phyloP scores from a whole-genome alignment of 805 yeast genomes.

The Naumovozyma baii region DNA sequence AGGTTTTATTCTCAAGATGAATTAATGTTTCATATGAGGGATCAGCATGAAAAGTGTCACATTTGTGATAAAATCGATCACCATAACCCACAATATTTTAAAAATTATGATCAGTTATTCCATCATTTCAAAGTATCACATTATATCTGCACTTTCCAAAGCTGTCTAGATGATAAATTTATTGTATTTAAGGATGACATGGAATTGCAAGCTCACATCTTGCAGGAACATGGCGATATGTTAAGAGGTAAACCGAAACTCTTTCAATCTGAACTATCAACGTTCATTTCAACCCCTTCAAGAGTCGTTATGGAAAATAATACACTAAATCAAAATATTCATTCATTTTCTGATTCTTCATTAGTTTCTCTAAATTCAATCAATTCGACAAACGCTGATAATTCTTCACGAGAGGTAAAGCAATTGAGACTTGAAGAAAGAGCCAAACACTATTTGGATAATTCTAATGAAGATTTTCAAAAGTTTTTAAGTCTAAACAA shows the following conservation, averaged over 20 bases:
- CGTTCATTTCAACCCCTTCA: constrained; percentile 37
- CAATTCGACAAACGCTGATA: not conserved
- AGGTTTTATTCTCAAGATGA: constrained; percentile 87
- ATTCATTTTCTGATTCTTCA: not conserved
- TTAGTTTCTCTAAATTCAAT: constrained; percentile 5
- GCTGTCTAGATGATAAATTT: constrained; percentile 80
- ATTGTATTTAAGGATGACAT: constrained; percentile 83
- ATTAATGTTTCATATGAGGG: constrained; percentile 68
- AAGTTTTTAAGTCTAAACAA: constrained; percentile 43
- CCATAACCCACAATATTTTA: constrained; percentile 61
- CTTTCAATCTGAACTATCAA: constrained; percentile 54
- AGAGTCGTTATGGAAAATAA: constrained; percentile 18
- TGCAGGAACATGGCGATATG: constrained; percentile 53
- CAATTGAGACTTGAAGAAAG: constrained; percentile 67
- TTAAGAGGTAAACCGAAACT: constrained; percentile 28
- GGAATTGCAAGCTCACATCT: constrained; percentile 80
- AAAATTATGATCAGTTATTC: constrained; percentile 63
- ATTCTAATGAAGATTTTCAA: constrained; percentile 38
- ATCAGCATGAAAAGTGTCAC: constrained; percentile 79
- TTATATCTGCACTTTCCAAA: constrained; percentile 63
- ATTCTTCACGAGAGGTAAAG: constrained; percentile 35
- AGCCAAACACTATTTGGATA: constrained; percentile 68
- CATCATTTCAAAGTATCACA: constrained; percentile 68
- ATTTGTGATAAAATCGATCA: constrained; percentile 69
- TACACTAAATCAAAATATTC: not conserved